A percentile compares a stretch with the other conserved stretches of the same genome.
Evolutionary conservation across 2,329 filamentous ascomycete species (phyloP).

Genomic region (Malbranchea cinnamomea): DNA sequence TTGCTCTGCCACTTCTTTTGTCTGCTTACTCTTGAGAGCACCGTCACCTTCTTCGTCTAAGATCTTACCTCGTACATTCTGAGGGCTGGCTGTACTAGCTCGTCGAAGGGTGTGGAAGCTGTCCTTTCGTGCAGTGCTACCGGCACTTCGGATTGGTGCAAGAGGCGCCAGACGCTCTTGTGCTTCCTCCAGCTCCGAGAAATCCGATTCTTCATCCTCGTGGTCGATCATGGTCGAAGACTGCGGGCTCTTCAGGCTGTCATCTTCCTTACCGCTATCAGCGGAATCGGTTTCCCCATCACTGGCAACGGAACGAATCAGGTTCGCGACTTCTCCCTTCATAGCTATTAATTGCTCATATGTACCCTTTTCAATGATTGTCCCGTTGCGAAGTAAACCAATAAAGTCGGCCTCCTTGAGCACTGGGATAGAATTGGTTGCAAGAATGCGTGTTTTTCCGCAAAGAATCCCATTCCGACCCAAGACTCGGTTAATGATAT

Average conservation of each 20-base stretch:
- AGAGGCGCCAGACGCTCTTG: conserved; percentile 65
- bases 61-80: conserved; percentile 67
- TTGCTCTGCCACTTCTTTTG: conserved; percentile 79
- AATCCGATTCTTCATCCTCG: conserved; percentile 35
- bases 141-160: conserved; percentile 53
- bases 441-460: conserved; percentile 79
- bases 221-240: conserved; percentile 34
- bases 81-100: conserved; percentile 83
- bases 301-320: conserved; percentile 56
- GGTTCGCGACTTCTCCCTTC: conserved; percentile 75
- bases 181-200: conserved; percentile 40
- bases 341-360: conserved; percentile 84
- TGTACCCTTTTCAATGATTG: conserved; percentile 73
- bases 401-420: conserved; percentile 82
- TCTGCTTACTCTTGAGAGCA: conserved; percentile 62
- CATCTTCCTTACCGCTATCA: conserved; percentile 35
- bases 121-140: conserved; percentile 43
- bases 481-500: conserved; percentile 88
- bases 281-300: conserved; percentile 35
- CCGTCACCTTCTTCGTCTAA: conserved; percentile 70
- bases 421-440: conserved; percentile 89
- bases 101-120: conserved; percentile 73
- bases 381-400: conserved; percentile 66
- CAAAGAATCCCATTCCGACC: conserved; percentile 68
- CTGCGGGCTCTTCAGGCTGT: conserved; percentile 56